Base-by-base conservation (phyloP, 495 filamentous ascomycete genomes). In the Aspergillus heteromorphus region DNA sequence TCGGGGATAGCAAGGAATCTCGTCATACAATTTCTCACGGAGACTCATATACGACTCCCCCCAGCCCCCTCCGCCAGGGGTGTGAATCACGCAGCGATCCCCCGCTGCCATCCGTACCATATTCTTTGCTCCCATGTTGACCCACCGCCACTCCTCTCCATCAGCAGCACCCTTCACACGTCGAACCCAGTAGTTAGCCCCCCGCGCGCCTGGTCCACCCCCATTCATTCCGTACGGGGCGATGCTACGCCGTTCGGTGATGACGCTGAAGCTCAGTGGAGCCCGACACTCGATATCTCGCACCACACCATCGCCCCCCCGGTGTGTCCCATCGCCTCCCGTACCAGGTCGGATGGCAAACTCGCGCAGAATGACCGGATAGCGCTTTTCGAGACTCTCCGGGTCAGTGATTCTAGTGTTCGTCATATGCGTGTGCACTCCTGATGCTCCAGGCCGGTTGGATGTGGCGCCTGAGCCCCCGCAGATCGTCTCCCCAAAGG, bases 381-480 rank as follows among this genome's bases (percentile, higher is more conserved):
- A 96, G n/a, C 92, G 79, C 0, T 89, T 76, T 68, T 97, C 92
- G 61, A 97, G 90, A 17, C 92, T 81, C 64, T 97, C 92, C 0
- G 87, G 77, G 73, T 97, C 92, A 0, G 92, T 95, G 65, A 96
- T 96, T 6, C 92, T 83, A 2, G 92, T 97, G 67, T 97, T 97
- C 13, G 92, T 97, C 87, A 96, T 96, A 71, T 97, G 90, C 18
- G 83, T 85, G 67, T 97, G 92, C 40, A 96, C 91, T 29, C 90
- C 92, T 54, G 78, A 83, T 2, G 86, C 89, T 20, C 92, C 92
- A 53, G 90, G 79, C 91, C 91, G 95, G 21, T 76, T 77, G 0
- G 84, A 78, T 0, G 89, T 89, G 0, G 91, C 92, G 43, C 92
- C 92, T 51, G 80, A 85, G 2, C 92, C 92, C 25, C 92, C 92